Percentiles rank a stretch among this genome's conserved stretches.
Conservation (phyloP, 1,284 basidiomycete species). For the Leccinum laetum region DNA sequence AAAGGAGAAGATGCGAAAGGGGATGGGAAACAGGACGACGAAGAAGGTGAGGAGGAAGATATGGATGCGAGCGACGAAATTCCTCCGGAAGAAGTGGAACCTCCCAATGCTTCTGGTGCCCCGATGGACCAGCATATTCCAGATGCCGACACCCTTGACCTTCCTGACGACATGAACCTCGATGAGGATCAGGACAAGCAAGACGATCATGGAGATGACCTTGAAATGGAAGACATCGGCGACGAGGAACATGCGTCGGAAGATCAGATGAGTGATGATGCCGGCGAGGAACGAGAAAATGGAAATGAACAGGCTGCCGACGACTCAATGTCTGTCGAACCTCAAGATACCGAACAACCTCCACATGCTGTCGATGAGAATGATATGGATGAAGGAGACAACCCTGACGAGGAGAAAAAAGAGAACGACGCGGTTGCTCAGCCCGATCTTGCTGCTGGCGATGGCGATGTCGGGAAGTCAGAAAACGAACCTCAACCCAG, state of each 20-base stretch:
- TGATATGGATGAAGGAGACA: conserved; percentile 21
- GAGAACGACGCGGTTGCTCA: conserved; percentile 37
- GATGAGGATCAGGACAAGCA: conserved; percentile 40
- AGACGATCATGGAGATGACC: conserved; percentile 34
- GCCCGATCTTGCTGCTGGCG: conserved; percentile 40
- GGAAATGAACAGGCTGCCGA: conserved; percentile 18
- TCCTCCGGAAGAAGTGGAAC: conserved; percentile 30
- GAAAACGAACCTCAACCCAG: conserved; percentile 19
- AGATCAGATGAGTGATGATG: conserved; percentile 41
- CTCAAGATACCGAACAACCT: conserved; percentile 9
- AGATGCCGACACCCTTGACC: conserved; percentile 78
- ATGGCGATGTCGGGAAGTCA: conserved; percentile 27
- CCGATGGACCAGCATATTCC: conserved; percentile 73
- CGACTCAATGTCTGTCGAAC: conserved; percentile 23
- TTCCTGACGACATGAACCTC: conserved; percentile 83
- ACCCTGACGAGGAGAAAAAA: conserved; percentile 25
- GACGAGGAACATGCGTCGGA: conserved; percentile 39
- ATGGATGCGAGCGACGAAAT: conserved; percentile 23
- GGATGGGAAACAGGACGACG: conserved; percentile 15
- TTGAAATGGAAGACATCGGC: conserved; percentile 39
- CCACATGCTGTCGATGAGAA: conserved; percentile 8
- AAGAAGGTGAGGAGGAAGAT: too few relatives aligned
- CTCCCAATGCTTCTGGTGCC: conserved; percentile 53
- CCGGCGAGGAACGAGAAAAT: conserved; percentile 27
- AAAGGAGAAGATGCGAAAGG: conserved; percentile 33